Percentiles rank a stretch among this genome's conserved stretches.
Evolutionary conservation across 768 basidiomycete genomes (phyloP).

Genomic region (Floccularia luteovirens): DNA sequence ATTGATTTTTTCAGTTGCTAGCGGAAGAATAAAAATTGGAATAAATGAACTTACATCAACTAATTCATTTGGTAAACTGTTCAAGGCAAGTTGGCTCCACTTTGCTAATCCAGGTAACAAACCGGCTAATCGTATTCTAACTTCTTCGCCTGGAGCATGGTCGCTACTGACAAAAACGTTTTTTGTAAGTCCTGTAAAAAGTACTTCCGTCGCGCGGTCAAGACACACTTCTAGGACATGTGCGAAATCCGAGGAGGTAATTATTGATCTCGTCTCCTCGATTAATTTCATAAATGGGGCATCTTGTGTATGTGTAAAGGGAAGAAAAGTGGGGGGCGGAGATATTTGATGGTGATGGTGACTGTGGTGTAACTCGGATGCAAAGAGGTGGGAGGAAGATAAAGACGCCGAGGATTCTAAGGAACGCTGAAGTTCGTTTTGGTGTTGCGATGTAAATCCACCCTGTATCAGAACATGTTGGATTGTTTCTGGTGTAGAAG

Average conservation of each 20-base stretch:
- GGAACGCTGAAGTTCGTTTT: neutral
- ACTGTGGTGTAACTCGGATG: constrained; percentile 4
- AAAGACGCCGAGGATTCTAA: constrained; percentile 16
- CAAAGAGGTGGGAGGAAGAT: constrained; percentile 20
- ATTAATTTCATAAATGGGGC: constrained; percentile 57
- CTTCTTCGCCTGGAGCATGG: constrained; percentile 22
- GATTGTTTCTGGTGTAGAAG: constrained; percentile 63
- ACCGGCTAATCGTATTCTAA: constrained; percentile 65
- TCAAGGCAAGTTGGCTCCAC: constrained; percentile 68
- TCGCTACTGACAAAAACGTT: constrained; percentile 44
- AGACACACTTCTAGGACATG: constrained; percentile 67
- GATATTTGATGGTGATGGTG: constrained; percentile 1
- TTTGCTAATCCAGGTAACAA: constrained; percentile 73
- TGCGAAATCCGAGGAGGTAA: constrained; percentile 64
- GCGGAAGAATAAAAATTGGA: constrained; percentile 2
- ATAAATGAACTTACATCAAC: constrained; percentile 58
- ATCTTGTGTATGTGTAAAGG: constrained; percentile 24
- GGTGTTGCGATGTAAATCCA: constrained; percentile 32
- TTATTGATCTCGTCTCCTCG: constrained; percentile 54
- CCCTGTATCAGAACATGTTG: constrained; percentile 65
- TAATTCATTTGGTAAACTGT: constrained; percentile 69
- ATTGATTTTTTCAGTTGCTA: neutral
- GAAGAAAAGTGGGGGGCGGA: constrained; percentile 4
- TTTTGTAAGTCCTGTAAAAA: constrained; percentile 57
- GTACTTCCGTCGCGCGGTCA: constrained; percentile 55